Base-by-base conservation (phyloP, 495 filamentous ascomycete species). In the Glarea lozoyensis region DNA sequence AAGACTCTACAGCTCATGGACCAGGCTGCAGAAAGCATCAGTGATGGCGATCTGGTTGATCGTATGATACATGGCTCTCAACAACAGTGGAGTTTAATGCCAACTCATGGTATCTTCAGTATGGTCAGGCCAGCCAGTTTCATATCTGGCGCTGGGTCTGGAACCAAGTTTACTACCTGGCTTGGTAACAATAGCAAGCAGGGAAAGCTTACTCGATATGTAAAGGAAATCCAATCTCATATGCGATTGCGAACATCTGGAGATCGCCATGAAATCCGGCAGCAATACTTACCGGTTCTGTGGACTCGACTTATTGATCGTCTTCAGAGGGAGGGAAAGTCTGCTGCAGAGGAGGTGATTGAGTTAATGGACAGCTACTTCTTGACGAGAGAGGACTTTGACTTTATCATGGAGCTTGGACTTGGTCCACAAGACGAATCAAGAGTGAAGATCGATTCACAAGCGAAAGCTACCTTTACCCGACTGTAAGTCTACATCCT, bases 11-110 rank as follows among this genome's bases (percentile, higher is more conserved):
- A 97, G 60, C 65, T 96, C 13, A 72, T 79, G 2, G 87, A 94
- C 42, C 75, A 84, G 58, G 92, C 92, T 17, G 89, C 92, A 0
- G 82, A 87, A 44, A 94, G 88, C 55, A 96, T 99, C 60, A 94
- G 87, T 52, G 92, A 99, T 53, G 93, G 93, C 15, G 92, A 99
- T 56, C 73, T 99, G 27, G 87, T 96, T 10, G 93, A 99, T 60
- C 72, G 87, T 16, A 94, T 99, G 88, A 99, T 99, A 37, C 92
- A 97, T 60, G 92, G 92, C 13, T 82, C 85, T 10, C 93, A 99
- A 60, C 92, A 97, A 50, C 92, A 97, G 45, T 99, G 92, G 92
- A 88, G 82, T 55, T 64, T 99, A 40, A 97, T 99, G 92, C 92
- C 92, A 7, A 85, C 83, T 3, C 92, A 99, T 64, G 93, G 88